These are phyloP conservation scores for Stereum hirsutum DNA, from an alignment of 1,284 basidiomycete genomes.

Conservation along the genomic window DNA sequence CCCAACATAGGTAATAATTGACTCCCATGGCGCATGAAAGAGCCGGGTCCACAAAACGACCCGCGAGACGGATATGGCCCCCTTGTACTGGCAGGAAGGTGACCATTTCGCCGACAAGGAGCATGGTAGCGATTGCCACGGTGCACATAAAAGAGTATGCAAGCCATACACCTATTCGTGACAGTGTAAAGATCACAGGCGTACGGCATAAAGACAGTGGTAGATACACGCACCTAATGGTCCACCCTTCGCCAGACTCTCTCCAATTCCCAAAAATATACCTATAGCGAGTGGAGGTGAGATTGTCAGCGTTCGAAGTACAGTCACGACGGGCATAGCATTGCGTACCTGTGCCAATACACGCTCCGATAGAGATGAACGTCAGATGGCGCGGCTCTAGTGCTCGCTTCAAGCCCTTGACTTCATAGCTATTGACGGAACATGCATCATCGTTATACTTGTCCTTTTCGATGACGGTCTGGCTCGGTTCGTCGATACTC, in stretches of 20 bases:
- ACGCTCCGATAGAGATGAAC: neutral
- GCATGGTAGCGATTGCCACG: conserved; percentile 5
- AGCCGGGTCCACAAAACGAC: conserved; percentile 73
- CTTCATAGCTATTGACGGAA: neutral
- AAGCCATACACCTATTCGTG: neutral
- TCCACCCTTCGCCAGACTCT: neutral
- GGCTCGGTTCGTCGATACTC: neutral
- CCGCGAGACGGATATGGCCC: conserved; percentile 74
- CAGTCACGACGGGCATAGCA: neutral
- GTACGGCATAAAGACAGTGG: neutral
- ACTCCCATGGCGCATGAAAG: conserved; percentile 58
- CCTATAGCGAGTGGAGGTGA: neutral
- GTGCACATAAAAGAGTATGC: neutral
- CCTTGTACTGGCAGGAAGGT: conserved; percentile 34
- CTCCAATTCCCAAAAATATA: neutral
- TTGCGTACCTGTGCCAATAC: neutral
- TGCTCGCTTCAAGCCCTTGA: neutral
- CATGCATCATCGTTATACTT: neutral
- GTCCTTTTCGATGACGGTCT: neutral
- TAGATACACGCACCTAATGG: neutral
- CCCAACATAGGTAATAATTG: conserved; percentile 78
- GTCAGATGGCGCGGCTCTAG: neutral
- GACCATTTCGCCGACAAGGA: conserved; percentile 29
- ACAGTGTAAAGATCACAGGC: too few species aligned
- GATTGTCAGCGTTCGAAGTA: neutral